Evolutionary conservation across 192 early-diverging fungal species (phyloP).

Genomic region (Ambispora gerdemannii): DNA sequence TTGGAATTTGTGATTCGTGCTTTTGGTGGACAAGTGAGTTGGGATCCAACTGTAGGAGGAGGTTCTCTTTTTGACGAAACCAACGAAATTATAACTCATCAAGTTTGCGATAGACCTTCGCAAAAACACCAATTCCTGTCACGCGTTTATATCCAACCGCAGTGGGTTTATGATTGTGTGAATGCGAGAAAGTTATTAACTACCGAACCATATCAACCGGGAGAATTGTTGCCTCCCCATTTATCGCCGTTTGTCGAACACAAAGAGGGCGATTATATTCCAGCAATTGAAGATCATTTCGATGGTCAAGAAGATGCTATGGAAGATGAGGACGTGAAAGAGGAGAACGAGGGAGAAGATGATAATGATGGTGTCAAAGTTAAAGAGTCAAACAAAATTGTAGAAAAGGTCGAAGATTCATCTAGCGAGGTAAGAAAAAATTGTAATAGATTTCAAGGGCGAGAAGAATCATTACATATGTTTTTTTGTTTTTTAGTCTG

Average conservation of each 20-base stretch:
- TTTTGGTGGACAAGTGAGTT: slow-evolving; percentile 88
- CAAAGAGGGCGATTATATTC: slow-evolving; percentile 85
- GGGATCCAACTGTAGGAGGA: slow-evolving; percentile 74
- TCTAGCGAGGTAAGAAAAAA: background rate
- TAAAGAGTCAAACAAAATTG: slow-evolving; percentile 27
- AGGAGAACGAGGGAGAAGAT: slow-evolving; percentile 39
- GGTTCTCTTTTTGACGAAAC: slow-evolving; percentile 76
- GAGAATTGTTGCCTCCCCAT: slow-evolving; percentile 84
- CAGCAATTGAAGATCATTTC: slow-evolving; percentile 55
- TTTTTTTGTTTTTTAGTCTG: background rate
- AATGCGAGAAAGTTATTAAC: slow-evolving; percentile 77
- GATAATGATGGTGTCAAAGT: slow-evolving; percentile 32
- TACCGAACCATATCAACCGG: slow-evolving; percentile 67
- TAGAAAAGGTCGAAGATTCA: background rate
- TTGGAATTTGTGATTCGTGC: slow-evolving; percentile 88
- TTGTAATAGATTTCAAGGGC: background rate
- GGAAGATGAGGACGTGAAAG: slow-evolving; percentile 34
- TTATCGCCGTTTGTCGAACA: slow-evolving; percentile 89
- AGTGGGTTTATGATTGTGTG: slow-evolving; percentile 95
- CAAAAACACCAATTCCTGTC: slow-evolving; percentile 58
- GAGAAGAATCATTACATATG: background rate
- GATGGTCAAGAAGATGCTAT: slow-evolving; percentile 60
- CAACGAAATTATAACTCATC: slow-evolving; percentile 85
- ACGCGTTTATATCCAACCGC: slow-evolving; percentile 91
- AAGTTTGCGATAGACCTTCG: slow-evolving; percentile 81